A percentile compares a stretch with the other conserved stretches of the same genome.
phyloP scores from a whole-genome alignment of 768 basidiomycete species.

The Tricholoma furcatifolium region DNA sequence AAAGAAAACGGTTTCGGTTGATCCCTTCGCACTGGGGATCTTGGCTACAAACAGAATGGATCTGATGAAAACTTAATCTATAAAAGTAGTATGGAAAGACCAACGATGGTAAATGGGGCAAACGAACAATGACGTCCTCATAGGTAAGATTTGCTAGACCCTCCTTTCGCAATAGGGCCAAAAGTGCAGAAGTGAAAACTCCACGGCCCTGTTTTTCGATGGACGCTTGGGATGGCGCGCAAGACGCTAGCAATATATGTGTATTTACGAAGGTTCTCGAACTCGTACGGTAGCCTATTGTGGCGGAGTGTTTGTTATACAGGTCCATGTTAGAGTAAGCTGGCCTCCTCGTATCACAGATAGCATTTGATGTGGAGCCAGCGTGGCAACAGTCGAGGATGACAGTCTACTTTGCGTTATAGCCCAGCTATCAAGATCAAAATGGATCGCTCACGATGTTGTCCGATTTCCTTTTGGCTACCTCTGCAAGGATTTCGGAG shows the following conservation, averaged over 20 bases:
- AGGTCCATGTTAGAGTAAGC: too few relatives aligned
- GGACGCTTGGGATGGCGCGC: conserved; percentile 3
- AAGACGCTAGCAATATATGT: conserved; percentile 8
- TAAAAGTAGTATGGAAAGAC: not conserved
- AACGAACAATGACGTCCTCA: conserved; percentile 1
- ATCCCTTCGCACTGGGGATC: conserved; percentile 1
- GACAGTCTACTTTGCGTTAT: not conserved
- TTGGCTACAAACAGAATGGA: not conserved
- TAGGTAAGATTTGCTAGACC: conserved; percentile 5
- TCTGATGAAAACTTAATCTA: not conserved
- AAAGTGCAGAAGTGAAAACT: conserved; percentile 3
- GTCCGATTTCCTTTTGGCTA: conserved; percentile 4
- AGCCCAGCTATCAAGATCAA: not conserved
- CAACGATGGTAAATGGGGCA: not conserved
- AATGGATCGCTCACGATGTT: conserved; percentile 4
- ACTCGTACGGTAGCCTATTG: not conserved
- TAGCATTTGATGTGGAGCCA: not conserved
- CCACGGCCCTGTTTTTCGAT: not conserved
- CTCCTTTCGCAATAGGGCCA: not conserved
- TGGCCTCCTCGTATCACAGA: too few relatives aligned
- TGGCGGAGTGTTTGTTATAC: too few relatives aligned
- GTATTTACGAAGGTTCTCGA: not conserved
- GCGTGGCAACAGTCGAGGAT: conserved; percentile 9
- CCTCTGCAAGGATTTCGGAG: not conserved
- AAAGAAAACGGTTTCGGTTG: not conserved